These are phyloP conservation scores for Flueggea neowawraea DNA, from an alignment of 441 rosid species.

Conservation along the genomic window DNA sequence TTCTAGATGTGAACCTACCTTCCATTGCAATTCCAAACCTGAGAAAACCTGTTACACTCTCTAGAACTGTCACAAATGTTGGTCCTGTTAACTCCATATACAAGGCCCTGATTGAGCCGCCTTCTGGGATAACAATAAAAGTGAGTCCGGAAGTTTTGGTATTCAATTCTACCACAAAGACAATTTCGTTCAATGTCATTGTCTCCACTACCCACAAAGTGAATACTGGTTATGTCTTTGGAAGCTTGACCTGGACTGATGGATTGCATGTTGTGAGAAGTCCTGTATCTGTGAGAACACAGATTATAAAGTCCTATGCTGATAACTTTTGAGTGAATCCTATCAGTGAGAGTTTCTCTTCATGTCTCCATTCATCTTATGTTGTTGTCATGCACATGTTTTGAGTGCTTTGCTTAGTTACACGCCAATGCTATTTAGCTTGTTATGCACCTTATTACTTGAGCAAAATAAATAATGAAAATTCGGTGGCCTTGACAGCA, in stretches of 20 bases:
- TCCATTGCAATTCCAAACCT: constrained; percentile 62
- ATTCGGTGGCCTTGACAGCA: too few species aligned
- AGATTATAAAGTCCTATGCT: constrained; percentile 13
- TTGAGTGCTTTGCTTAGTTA: too few species aligned
- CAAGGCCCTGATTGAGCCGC: constrained; percentile 29
- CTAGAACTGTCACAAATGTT: constrained; percentile 48
- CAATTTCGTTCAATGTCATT: constrained; percentile 25
- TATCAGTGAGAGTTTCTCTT: too few species aligned
- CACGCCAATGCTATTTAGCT: too few species aligned
- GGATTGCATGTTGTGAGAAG: constrained; percentile 27
- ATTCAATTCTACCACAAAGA: constrained; percentile 21
- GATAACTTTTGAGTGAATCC: constrained; percentile 1
- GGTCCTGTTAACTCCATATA: constrained; percentile 26
- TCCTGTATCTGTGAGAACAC: constrained; percentile 30
- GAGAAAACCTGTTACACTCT: constrained; percentile 38
- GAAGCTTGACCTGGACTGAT: constrained; percentile 37
- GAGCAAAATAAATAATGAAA: too few species aligned
- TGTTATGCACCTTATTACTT: too few species aligned
- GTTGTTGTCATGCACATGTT: too few species aligned
- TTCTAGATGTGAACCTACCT: constrained; percentile 67
- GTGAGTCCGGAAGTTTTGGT: constrained; percentile 31
- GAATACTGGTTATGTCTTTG: constrained; percentile 50
- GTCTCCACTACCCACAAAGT: constrained; percentile 8
- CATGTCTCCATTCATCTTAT: too few species aligned
- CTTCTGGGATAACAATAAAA: constrained; percentile 19